Base-by-base conservation (phyloP, 2,329 filamentous ascomycete genomes). In the Neurospora sp. region DNA sequence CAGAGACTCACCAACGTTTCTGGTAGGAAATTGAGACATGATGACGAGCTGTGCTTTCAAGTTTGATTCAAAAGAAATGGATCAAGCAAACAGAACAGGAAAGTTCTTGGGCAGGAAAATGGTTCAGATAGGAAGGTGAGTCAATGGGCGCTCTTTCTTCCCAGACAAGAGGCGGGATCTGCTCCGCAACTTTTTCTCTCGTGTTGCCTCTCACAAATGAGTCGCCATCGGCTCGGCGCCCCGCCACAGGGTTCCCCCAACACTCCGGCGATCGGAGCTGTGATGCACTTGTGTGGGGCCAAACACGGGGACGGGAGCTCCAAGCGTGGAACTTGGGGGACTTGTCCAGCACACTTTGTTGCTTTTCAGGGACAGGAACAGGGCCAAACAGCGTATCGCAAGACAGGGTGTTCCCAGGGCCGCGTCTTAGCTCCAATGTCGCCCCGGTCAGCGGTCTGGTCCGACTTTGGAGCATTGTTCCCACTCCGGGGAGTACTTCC, bases 1-100 rank as follows among this genome's bases (percentile, higher is more conserved):
- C 75, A 66, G 67, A 57, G 66, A 78, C 84, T 70, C 82, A 87
- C 85, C 85, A 81, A 85, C 87, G 79, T 87, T 88, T 82, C 87
- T 88, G 71, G 81, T 80, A 66, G 85, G 84, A 72, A 86, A 85
- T 80, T 83, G 80, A 73, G 81, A 73, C 75, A 76, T 76, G 66
- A 4, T 74, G 68, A 57, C 40, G 40, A 28, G 40, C 33, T 66
- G 11, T 12, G 46, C 46, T 52, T 28, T 28, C 28, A 28, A 28
- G 28, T 8, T 3, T 52, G 19, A 52, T 52, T 52, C 19, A 52
- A 52, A 23, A 12, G 46, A 23, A 52, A 52, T 52, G 46, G 46
- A 15, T 52, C 41, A 46, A 19, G 41, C 41, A 19, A 43, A 10
- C 41, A 43, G 41, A 43, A 43, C 41, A 46, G 41, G 11, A 52